Percentiles rank a stretch among this genome's conserved stretches.
Conservation (phyloP, 371 early-diverging fungal genomes). For the Mortierella sp. region DNA sequence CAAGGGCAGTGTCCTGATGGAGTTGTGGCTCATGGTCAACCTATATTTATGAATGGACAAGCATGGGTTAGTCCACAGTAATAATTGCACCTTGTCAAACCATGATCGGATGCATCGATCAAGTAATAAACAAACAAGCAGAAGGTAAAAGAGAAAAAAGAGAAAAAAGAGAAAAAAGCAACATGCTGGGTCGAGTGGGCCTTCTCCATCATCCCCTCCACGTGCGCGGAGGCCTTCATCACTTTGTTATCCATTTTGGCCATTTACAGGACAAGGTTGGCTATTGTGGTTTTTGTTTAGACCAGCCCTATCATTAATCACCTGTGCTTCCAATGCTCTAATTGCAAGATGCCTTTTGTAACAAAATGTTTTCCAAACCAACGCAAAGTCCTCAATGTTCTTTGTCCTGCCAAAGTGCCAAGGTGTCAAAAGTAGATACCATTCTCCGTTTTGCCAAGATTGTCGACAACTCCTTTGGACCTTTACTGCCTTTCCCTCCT, state of each 20-base stretch:
- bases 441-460: neutral
- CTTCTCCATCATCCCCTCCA: neutral
- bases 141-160: neutral
- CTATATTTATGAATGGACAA: slow-evolving; percentile 14
- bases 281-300: neutral
- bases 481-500: neutral
- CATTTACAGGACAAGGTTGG: neutral
- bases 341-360: neutral
- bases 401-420: neutral
- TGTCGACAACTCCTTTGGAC: neutral
- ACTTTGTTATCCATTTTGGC: neutral
- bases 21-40: slow-evolving; percentile 58
- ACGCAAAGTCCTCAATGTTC: neutral
- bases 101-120: slow-evolving; percentile 7
- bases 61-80: neutral
- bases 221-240: neutral
- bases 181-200: neutral
- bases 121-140: neutral
- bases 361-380: neutral
- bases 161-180: neutral
- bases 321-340: neutral
- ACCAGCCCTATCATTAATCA: neutral
- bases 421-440: neutral
- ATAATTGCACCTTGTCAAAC: neutral
- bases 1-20: slow-evolving; percentile 51